These are phyloP conservation scores for Aspergillus sp. DNA, from an alignment of 2,329 filamentous ascomycete species.

Conservation along the genomic window DNA sequence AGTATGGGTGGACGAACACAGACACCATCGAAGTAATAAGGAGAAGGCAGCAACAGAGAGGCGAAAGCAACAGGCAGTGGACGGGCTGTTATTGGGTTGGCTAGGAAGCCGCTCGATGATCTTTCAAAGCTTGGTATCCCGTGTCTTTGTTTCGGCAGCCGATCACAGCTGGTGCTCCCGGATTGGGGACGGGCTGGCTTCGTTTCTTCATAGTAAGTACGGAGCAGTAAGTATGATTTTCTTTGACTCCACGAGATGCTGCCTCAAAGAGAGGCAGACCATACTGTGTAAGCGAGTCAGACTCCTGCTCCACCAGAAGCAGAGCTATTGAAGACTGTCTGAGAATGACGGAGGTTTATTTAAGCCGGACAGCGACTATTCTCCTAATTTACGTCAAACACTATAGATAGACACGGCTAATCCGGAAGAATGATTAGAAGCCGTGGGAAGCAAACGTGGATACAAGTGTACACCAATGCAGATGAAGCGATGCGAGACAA, in stretches of 20 bases:
- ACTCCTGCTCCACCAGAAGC: neutral
- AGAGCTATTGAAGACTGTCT: neutral
- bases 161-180: neutral
- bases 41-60: neutral
- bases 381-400: neutral
- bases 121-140: constrained; percentile 1
- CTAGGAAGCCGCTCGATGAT: neutral
- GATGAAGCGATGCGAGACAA: too few relatives aligned
- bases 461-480: too few relatives aligned
- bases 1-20: neutral
- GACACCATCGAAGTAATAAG: neutral
- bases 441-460: neutral
- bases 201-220: neutral
- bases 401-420: neutral
- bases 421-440: neutral
- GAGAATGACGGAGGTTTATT: neutral
- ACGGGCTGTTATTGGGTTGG: neutral
- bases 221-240: neutral
- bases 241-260: neutral
- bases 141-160: neutral
- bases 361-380: neutral
- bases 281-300: neutral
- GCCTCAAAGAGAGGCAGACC: neutral
- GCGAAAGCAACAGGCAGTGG: neutral
- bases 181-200: neutral